Percentiles rank a stretch among this genome's conserved stretches.
Evolutionary conservation across 345 rosid species (phyloP).

Genomic region (Conringia planisiliqua): DNA sequence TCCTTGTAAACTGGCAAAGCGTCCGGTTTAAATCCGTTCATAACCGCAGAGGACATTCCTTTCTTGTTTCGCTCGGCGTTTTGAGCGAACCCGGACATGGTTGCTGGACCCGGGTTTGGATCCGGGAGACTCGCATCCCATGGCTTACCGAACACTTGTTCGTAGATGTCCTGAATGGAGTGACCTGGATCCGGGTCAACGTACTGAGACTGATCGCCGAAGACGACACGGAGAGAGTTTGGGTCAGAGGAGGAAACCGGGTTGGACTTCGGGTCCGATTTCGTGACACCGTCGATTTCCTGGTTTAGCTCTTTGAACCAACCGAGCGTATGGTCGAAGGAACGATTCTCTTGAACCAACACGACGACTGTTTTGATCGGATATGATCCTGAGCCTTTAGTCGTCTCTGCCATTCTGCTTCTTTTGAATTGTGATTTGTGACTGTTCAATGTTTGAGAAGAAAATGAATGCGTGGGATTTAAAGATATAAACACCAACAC

Average conservation of each 20-base stretch:
- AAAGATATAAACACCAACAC: not conserved
- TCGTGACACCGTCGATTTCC: conserved; percentile 71
- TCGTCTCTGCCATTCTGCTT: conserved; percentile 23
- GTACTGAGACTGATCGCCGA: conserved; percentile 47
- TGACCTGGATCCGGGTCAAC: conserved; percentile 87
- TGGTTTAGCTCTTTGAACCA: conserved; percentile 78
- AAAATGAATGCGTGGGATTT: not conserved
- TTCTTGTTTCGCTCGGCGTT: conserved; percentile 44
- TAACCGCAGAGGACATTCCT: conserved; percentile 60
- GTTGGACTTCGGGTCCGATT: conserved; percentile 57
- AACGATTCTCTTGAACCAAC: conserved; percentile 86
- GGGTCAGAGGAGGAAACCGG: conserved; percentile 53
- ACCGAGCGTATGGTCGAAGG: conserved; percentile 88
- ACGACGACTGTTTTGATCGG: conserved; percentile 88
- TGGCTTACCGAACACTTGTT: conserved; percentile 75
- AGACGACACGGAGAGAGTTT: conserved; percentile 42
- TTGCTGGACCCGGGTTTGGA: conserved; percentile 41
- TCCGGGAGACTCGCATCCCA: conserved; percentile 48
- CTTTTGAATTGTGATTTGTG: not conserved
- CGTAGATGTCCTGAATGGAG: conserved; percentile 80
- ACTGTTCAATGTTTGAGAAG: not conserved
- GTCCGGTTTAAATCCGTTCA: conserved; percentile 73
- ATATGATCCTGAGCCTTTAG: conserved; percentile 11
- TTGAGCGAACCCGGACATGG: conserved; percentile 68
- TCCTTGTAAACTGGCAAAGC: conserved; percentile 54